Evolutionary conservation across 495 filamentous ascomycete species (phyloP), one percentile per base, ranked within the genome.

Genomic region (Xylaria telfairii): DNA sequence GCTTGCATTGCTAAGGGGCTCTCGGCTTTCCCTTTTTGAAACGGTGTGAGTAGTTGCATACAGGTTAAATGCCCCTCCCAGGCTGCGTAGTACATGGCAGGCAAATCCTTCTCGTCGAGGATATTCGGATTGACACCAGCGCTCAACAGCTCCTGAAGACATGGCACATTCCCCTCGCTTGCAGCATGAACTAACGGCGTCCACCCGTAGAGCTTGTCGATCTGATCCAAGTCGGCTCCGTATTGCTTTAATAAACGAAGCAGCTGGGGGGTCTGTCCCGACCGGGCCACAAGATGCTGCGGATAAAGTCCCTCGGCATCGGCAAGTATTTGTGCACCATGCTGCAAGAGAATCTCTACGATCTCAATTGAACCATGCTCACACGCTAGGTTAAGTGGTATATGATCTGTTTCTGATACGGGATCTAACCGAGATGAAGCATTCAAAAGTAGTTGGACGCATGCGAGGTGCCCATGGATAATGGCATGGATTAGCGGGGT

Each of bases 31-130:
- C 74, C 71, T 60, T 73, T 79, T 76, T 85, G 81, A 64, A 83
- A 81, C 57, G 83, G 90, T 74, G 91, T 90, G 24, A 99, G 89
- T 17, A 97, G 87, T 65, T 91, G 87, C 92, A 99, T 98, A 79
- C 95, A 98, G 76, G 95, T 92, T 63, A 97, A 81, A 78, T 98
- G 92, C 0, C 96, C 96, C 84, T 99, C 96, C 96, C 96, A 99
- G 0, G 95, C 94, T 24, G 96, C 96, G 81, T 99, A 98, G 79
- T 99, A 98, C 92, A 98, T 93, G 9, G 96, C 94, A 5, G 94
- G 93, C 8, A 97, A 85, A 24, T 90, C 91, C 79, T 98, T 98
- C 79, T 99, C 96, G 76, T 99, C 96, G 34, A 91, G 79, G 54
- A 93, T 91, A 67, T 91, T 88, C 8, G 90, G 86, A 75, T 93